phyloP scores from a whole-genome alignment of 176 grass and related monocot genomes.

The Eragrostis nindensis region DNA sequence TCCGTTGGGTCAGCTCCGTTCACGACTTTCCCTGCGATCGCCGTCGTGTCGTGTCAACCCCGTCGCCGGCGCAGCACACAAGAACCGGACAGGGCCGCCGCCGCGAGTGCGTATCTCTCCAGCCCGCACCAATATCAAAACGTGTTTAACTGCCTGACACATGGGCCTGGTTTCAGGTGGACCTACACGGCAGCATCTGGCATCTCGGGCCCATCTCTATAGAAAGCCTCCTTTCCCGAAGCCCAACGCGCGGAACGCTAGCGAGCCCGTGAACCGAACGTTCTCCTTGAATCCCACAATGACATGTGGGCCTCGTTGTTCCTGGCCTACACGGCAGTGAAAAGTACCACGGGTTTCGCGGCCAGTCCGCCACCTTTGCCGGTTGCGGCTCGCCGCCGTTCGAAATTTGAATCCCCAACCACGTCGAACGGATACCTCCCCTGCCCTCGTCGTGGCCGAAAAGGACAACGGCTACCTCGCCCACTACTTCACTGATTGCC shows the following conservation, averaged over 20 bases:
- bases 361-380: constrained; percentile 15
- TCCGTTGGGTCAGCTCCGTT: background rate
- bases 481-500: background rate
- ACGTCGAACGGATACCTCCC: background rate
- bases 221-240: too few species aligned
- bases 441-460: constrained; percentile 38
- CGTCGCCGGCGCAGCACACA: background rate
- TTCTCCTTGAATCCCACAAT: background rate
- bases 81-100: background rate
- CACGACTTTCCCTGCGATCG: background rate
- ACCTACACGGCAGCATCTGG: too few species aligned
- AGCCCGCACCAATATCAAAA: too few species aligned
- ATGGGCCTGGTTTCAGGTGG: too few species aligned
- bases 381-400: constrained; percentile 43
- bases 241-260: too few species aligned
- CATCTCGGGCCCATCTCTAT: too few species aligned
- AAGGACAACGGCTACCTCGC: constrained; percentile 58
- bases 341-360: background rate
- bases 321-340: background rate
- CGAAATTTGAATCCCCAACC: constrained; percentile 60
- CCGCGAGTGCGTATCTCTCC: too few species aligned
- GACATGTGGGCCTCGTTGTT: background rate
- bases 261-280: too few species aligned
- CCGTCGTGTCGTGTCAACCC: constrained; percentile 8
- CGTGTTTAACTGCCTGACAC: too few species aligned